Evolutionary conservation across 2,329 filamentous ascomycete species (phyloP), one percentile per base, ranked within the genome.

Genomic region (Metarhizium album): DNA sequence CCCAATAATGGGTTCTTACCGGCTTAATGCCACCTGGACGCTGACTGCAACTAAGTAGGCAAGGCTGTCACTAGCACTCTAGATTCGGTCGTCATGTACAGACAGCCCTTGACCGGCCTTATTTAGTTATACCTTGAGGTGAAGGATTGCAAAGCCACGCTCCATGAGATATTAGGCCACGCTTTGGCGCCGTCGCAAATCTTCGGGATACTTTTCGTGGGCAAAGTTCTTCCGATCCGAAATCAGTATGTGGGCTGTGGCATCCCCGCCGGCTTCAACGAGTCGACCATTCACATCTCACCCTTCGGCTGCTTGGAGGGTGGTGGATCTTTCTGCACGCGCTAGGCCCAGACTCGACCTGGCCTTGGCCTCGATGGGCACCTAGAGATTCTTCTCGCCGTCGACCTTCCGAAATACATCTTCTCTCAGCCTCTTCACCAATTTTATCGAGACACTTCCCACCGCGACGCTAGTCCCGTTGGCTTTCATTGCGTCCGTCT

Each of bases 381-480:
- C 56, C 57, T 64, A 59, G 57, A 65, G 63, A 64, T 64, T 60
- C 63, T 62, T 63, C 55, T 57, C 59, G 56, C 55, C 57, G 48
- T 55, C 57, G 11, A 56, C 57, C 38, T 20, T 61, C 53, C 53
- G 62, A 64, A 66, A 65, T 63, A 60, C 64, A 65, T 62, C 62
- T 29, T 9, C n/a, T n/a, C n/a, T n/a, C 59, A 59, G 51, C 51
- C 54, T 37, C 40, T 49, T 51, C 35, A 51, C 52, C 22, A 51
- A 14, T 31, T 46, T 46, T 48, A 43, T 55, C 51, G 50, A 54
- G 51, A 46, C 54, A 48, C 35, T 47, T 49, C 45, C 51, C 27
- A 47, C 45, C 24, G 45, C 52, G 47, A 47, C 23, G 35, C 20
- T 27, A 33, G 24, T 22, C 16, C 42, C 23, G 14, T 4, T 38